Evolutionary conservation across 148 eudicot genomes (phyloP), one percentile per base, ranked within the genome.

Genomic region (Rheum nobile): DNA sequence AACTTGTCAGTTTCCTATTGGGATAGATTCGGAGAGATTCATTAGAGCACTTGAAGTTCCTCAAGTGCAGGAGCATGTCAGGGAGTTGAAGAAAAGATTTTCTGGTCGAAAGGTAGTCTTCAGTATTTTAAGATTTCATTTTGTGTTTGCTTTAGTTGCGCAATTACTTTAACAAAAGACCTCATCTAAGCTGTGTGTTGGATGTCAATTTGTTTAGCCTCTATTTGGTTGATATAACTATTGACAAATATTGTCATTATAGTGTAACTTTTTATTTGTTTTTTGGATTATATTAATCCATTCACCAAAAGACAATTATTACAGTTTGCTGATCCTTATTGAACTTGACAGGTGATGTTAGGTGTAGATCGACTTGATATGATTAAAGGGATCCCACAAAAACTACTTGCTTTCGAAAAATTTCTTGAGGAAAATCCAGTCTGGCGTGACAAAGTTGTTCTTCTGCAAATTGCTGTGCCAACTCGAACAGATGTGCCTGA

Each of bases 281-380:
- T 31, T n/a, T 65, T 37, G n/a, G 38, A 11, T 31, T 65, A 65
- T 65, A 19, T 32, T 31, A 5, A 5, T 6, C 39, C 70, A 29
- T 61, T 61, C n/a, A 61, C 17, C n/a, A 16, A 65, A 8, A 32
- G 19, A 65, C 8, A 55, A 2, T 4, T 65, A 32, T 57, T 32
- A 19, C 39, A 65, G 39, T 65, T 65, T 65, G 70, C 70, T 65
- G 32, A 65, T 28, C 41, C 32, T 41, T 22, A 65, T 74, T 41
- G 29, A 38, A 57, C 44, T 26, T 65, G 70, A 28, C 86, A 95
- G 97, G 97, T 95, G 14, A 95, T 95, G 98, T 78, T 95, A 59
- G 98, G 98, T 68, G 98, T 95, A 74, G 98, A 95, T 77, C 97
- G 98, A 71, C 98, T 95, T 75, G 98, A 95, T 83, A 95, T 91